Evolutionary conservation across 139 green algal genomes (phyloP), one percentile per base, ranked within the genome.

Genomic region (Chlorokybus atmophyticus): DNA sequence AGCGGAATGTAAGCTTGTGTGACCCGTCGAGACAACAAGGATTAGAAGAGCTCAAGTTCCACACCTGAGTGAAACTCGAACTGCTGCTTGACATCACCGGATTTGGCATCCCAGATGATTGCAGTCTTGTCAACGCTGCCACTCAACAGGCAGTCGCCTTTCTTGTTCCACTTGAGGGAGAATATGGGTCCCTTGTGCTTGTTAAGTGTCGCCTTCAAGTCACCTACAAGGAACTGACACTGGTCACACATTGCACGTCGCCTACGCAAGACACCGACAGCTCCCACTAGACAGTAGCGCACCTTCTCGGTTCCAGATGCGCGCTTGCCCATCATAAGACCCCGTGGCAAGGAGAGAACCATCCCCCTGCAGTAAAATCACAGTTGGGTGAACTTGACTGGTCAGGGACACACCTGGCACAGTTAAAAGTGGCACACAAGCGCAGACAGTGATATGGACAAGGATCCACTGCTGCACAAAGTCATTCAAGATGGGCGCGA

Each of bases 91-190:
- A 78, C 68, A 19, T 84, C 70, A 8, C 82, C 77, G 7, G 75
- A 76, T 40, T 57, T 60, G 0, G 67, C 82, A 32, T 94, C 81
- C 86, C 84, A 94, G 23, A 94, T 59, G 44, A 78, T 74, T n/a
- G 74, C 70, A 0, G 74, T 87, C 54, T 85, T 86, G 73, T 96
- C 88, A 30, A 94, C 79, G 21, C 75, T 83, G 44, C 84, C 83
- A 47, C 62, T 85, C 19, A 96, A 76, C 66, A 96, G 74, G 57
- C 82, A 76, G 62, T 89, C 79, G 6, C 85, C 86, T 5, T 76
- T 78, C 56, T 79, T 83, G 80, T 90, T 94, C 83, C 84, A 96
- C 42, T 89, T 87, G n/a, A 95, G 75, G 3, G 79, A 83, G 70
- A 94, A 94, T 50, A 95, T 82, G 25, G 85, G 80, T 5, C 83